Percentiles rank a stretch among this genome's conserved stretches.
Evolutionary conservation across 352 stramenopile genomes (phyloP).

Genomic region (Phytophthora europaea): DNA sequence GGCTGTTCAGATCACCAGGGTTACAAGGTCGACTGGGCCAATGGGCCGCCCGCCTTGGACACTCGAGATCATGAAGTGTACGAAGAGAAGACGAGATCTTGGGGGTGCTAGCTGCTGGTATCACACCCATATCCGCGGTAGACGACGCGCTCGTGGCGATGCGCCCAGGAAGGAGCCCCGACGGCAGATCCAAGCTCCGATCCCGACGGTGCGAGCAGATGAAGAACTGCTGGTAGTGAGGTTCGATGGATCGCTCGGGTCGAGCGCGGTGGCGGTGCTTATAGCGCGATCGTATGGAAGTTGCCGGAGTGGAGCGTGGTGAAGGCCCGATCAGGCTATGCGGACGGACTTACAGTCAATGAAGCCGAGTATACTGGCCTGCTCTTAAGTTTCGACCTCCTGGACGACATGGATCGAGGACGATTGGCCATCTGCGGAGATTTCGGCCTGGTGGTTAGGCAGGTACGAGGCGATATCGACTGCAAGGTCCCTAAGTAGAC

Average conservation of each 20-base stretch:
- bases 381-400: not conserved
- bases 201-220: not conserved
- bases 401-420: not conserved
- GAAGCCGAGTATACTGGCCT: slow-evolving; percentile 7
- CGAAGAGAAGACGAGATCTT: slow-evolving; percentile 4
- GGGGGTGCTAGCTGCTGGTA: not conserved
- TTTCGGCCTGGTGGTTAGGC: slow-evolving; percentile 5
- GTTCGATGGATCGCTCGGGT: slow-evolving; percentile 7
- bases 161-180: not conserved
- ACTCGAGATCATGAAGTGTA: not conserved
- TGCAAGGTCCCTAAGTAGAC: slow-evolving; percentile 10
- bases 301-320: not conserved
- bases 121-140: not conserved
- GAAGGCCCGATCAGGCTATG: not conserved
- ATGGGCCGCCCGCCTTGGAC: slow-evolving; percentile 1
- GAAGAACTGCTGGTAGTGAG: slow-evolving; percentile 2
- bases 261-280: not conserved
- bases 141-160: not conserved
- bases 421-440: slow-evolving; percentile 6
- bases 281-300: slow-evolving; percentile 9
- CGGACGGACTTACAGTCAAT: not conserved
- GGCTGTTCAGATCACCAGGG: slow-evolving; percentile 3
- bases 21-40: not conserved
- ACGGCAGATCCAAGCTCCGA: not conserved
- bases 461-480: slow-evolving; percentile 18